phyloP scores from a whole-genome alignment of 2,329 filamentous ascomycete genomes.

The Amauroascus verrucosus region DNA sequence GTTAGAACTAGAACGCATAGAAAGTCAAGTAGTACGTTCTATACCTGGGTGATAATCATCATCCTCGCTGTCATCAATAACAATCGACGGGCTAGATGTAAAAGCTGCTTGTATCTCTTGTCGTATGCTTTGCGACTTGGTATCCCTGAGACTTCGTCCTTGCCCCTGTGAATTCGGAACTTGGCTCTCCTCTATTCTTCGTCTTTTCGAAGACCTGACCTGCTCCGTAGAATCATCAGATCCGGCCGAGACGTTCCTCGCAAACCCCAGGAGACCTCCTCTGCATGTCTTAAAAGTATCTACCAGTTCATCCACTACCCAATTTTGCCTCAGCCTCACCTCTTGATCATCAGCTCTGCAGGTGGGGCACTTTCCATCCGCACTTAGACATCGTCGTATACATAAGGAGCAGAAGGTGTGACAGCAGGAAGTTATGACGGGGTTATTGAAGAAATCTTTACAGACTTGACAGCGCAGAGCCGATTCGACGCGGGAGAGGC shows the following conservation, averaged over 20 bases:
- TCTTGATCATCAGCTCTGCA: slow-evolving; percentile 74
- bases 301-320: slow-evolving; percentile 73
- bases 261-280: slow-evolving; percentile 53
- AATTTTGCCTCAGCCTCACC: slow-evolving; percentile 72
- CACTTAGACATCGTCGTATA: slow-evolving; percentile 73
- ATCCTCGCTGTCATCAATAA: slow-evolving; percentile 35
- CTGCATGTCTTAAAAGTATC: slow-evolving; percentile 63
- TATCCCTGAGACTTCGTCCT: slow-evolving; percentile 15
- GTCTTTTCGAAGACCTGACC: slow-evolving; percentile 26
- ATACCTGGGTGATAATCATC: slow-evolving; percentile 31
- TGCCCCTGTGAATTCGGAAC: slow-evolving; percentile 21
- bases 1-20: not conserved
- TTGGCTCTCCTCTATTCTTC: slow-evolving; percentile 26
- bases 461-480: slow-evolving; percentile 91
- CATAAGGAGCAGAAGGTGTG: slow-evolving; percentile 97
- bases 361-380: slow-evolving; percentile 76
- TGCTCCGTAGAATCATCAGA: slow-evolving; percentile 32
- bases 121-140: slow-evolving; percentile 27
- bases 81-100: slow-evolving; percentile 19
- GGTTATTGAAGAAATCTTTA: slow-evolving; percentile 92
- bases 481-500: slow-evolving; percentile 54
- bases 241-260: slow-evolving; percentile 45
- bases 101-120: slow-evolving; percentile 9
- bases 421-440: slow-evolving; percentile 87
- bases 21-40: not conserved